A percentile compares a stretch with the other conserved stretches of the same genome.
Conservation (phyloP, 176 grass and related monocot genomes). For the Cenchrus fungigraminus region DNA sequence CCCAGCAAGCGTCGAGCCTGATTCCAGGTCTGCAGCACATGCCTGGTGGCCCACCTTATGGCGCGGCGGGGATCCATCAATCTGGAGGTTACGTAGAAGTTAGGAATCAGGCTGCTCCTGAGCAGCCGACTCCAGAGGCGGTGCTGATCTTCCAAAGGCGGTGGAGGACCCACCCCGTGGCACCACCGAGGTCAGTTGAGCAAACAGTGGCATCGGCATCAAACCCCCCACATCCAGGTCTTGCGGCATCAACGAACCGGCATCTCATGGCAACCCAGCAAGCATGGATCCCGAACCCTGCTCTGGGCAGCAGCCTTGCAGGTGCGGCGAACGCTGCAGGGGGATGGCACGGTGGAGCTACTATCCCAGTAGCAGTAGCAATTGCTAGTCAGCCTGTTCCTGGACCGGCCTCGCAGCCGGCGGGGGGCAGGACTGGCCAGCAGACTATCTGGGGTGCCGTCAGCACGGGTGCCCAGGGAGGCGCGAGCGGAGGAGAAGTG, state of each 20-base stretch:
- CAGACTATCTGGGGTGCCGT: neutral
- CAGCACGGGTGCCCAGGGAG: neutral
- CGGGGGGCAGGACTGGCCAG: neutral
- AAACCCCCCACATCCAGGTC: neutral
- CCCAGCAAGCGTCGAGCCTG: neutral
- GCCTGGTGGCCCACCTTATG: neutral
- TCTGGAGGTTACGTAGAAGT: neutral
- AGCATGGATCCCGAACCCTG: neutral
- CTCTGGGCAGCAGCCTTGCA: neutral
- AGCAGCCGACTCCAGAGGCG: neutral
- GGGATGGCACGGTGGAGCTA: neutral
- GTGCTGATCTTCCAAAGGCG: neutral
- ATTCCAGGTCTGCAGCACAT: neutral
- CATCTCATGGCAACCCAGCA: neutral
- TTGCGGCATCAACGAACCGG: neutral
- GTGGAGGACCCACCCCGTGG: neutral
- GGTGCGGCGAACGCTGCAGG: slow-evolving; percentile 3
- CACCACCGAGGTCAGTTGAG: neutral
- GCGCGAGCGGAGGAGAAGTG: neutral
- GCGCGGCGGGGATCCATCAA: neutral
- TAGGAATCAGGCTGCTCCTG: neutral
- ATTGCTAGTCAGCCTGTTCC: neutral
- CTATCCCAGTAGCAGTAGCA: neutral
- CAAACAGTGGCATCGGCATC: neutral
- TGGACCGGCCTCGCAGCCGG: neutral